phyloP scores from a whole-genome alignment of 768 basidiomycete genomes.

The Tylopilus rubrobrunneus region DNA sequence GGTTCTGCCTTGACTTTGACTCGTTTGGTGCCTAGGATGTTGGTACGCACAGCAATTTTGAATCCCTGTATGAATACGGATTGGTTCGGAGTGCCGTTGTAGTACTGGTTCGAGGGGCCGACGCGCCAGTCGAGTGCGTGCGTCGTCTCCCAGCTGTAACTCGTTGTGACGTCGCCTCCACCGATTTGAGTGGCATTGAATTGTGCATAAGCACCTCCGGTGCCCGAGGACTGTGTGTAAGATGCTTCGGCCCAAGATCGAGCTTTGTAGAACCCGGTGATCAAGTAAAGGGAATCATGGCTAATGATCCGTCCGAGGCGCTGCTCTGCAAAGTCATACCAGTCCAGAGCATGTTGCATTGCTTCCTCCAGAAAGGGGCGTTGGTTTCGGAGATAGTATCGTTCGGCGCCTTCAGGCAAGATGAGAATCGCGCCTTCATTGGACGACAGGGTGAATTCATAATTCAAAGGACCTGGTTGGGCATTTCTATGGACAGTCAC shows the following conservation, averaged over 20 bases:
- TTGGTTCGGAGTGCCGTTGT: not conserved
- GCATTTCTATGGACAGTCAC: not conserved
- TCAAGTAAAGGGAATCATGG: not conserved
- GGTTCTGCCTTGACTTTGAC: not conserved
- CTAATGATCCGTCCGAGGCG: not conserved
- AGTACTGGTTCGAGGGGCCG: not conserved
- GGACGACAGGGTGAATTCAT: not conserved
- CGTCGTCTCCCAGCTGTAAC: not conserved
- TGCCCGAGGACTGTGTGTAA: not conserved
- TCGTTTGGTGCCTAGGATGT: not conserved
- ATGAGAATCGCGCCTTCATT: not conserved
- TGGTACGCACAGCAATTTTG: not conserved
- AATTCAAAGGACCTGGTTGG: not conserved
- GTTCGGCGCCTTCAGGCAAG: not conserved
- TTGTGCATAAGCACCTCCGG: not conserved
- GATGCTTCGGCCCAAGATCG: not conserved
- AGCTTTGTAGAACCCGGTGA: constrained; percentile 1
- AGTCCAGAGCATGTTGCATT: not conserved
- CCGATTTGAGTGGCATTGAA: not conserved
- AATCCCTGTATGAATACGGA: constrained; percentile 1
- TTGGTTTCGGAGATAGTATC: not conserved
- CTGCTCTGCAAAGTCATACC: not conserved
- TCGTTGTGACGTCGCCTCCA: not conserved
- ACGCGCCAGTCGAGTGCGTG: not conserved
- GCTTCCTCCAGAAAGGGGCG: not conserved